Base-by-base conservation (phyloP, 148 eudicot species). In the Oxyria digyna region DNA sequence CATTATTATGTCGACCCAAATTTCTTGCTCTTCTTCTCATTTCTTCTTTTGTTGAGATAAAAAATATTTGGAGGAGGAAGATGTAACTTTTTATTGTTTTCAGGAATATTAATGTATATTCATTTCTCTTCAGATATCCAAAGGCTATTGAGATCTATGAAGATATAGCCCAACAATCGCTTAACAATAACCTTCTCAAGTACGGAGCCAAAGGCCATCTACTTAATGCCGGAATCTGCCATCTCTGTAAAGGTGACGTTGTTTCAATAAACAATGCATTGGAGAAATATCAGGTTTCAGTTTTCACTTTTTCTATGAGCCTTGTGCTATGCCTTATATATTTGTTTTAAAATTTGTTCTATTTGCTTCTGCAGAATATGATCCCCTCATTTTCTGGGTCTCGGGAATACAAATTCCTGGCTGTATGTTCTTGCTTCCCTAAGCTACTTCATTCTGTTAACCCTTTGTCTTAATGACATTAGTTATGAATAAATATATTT, bases 371-470 rank as follows among this genome's bases (percentile, higher is more conserved):
- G 67, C 77, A 88, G 90, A 86, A 84, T 38, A 66, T 88, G 76
- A 89, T 85, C 81, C 90, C 88, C 11, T 84, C 88, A 46, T 88
- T 88, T 78, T 73, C 79, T 20, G 86, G 90, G 54, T 77, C 95
- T 42, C 88, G 88, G 8, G 95, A 85, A 65, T 78, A 64, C 83
- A 82, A 63, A 72, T 79, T 88, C 35, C 81, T 85, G 50, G 69
- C 82, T 37, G 89, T 88, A 85, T 71, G 85, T 79, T 13, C 17
- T 4, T n/a, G 49, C 31, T 45, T 38, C 55, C 4, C 32, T 55
- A 4, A 55, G 9, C 13, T 2, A 10, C 63, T 55, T 55, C 8
- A 9, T 62, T 29, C 33, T 17, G 27, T 62, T 18, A 4, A 4
- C 24, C 9, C 8, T 21, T 49, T 49, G 26, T 49, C 49, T 45